Base-by-base conservation (phyloP, 106 monocot species). In the Dendrobium officinale region DNA sequence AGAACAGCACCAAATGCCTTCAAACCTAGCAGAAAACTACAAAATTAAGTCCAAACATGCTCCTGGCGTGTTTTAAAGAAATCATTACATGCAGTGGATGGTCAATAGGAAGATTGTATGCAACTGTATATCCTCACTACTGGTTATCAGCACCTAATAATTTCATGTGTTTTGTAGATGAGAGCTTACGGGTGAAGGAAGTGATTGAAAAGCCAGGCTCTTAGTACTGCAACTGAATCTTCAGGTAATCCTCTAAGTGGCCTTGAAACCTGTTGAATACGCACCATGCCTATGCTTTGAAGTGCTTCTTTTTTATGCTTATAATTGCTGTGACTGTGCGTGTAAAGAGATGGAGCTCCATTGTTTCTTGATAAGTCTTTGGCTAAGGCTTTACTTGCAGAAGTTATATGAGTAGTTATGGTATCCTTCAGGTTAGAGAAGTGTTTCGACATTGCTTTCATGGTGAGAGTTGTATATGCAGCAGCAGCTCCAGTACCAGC, bases 391-490 rank as follows among this genome's bases (percentile, higher is more conserved):
- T 83, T 77, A 77, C 77, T 83, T 37, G 85, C 81, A 18, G 84
- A 80, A 54, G 87, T 81, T 22, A 92, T 79, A 37, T 90, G 88
- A 40, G 77, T 17, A 27, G 90, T 48, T 55, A 95, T 92, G 55
- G 90, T 78, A 43, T 90, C 85, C 75, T 88, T 82, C 13, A 95
- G 80, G 77, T 88, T 90, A 17, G 68, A 85, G 79, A 95, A 95
- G 78, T 95, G 95, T 29, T 82, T 86, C 4, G 84, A 89, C 95
- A 95, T 95, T 43, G 92, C 95, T 85, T 93, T 88, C 42, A 86
- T 86, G 13, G 91, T 91, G 47, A 95, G 91, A 37, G 86, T 74
- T 49, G 87, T 93, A 77, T 93, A 95, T 26, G 84, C 81, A 51
- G 87, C 72, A n/a, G 93, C 90, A 40, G 90, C 84, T 16, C 86